Base-by-base conservation (phyloP, 352 stramenopile genomes). In the Thalassiosira hispida region DNA sequence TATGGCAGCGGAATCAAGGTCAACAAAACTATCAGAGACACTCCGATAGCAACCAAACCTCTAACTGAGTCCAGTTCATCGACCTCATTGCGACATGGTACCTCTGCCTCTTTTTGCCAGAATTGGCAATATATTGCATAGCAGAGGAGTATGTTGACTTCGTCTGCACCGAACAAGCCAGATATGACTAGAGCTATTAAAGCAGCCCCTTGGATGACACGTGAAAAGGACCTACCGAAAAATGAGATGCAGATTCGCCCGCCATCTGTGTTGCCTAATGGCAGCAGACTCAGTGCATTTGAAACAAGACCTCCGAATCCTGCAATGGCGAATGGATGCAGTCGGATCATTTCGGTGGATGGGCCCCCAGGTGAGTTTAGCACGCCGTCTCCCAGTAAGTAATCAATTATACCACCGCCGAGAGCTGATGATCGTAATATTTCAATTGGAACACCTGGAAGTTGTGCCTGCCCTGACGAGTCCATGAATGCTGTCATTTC, bases 241-340 rank as follows among this genome's bases (percentile, higher is more conserved):
- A 93, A 71, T 16, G 79, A 57, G 12, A 84, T 25, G 18, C 63
- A 80, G 29, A 91, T 83, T 59, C 87, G 33, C 47, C 85, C 87
- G 35, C 87, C 87, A 66, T 93, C 85, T 22, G 85, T 93, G 33
- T 77, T 81, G 6, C 86, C 87, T 18, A 93, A 73, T 25, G 89
- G 89, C 16, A 94, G 53, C 25, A 89, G 62, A 27, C 79, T 83
- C 1, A 94, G 44, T 16, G 86, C 77, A 78, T 91, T 91, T 12
- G 80, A 88, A 11, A 94, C 65, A 1, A 91, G 65, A n/a, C 86
- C 87, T 14, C 67, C 62, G 64, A 86, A 92, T 33, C 89, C 89
- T 29, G 79, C 77, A 53, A 94, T 89, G 3, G 87, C 87, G 57
- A 82, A 89, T 0, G 89, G 89, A 68, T 94, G 89, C 47, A 94